A percentile compares a stretch with the other conserved stretches of the same genome.
Evolutionary conservation across 1,284 basidiomycete species (phyloP).

Genomic region (Boletus sp.): DNA sequence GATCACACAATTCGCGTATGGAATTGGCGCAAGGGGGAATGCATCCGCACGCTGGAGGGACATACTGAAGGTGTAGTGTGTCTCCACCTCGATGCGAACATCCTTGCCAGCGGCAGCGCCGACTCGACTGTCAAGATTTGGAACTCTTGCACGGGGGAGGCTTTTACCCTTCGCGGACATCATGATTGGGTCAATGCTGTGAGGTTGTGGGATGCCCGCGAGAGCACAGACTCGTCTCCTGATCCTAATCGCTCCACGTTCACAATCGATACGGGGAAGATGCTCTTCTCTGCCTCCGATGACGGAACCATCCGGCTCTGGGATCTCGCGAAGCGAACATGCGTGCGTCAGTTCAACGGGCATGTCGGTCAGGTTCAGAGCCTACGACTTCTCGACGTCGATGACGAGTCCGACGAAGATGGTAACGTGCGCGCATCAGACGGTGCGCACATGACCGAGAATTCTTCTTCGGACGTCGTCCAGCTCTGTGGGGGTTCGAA

Average conservation of each 20-base stretch:
- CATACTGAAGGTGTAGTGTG: constrained; percentile 93
- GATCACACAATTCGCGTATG: constrained; percentile 94
- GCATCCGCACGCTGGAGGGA: constrained; percentile 82
- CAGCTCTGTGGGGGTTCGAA: constrained; percentile 13
- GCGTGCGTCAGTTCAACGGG: constrained; percentile 81
- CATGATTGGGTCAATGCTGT: constrained; percentile 97
- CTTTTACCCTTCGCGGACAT: constrained; percentile 91
- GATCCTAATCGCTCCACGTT: constrained; percentile 33
- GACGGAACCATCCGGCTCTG: constrained; percentile 93
- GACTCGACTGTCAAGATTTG: constrained; percentile 91
- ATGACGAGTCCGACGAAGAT: constrained; percentile 43
- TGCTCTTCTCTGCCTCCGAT: constrained; percentile 96
- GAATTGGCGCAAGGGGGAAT: constrained; percentile 95
- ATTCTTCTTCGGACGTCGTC: constrained; percentile 15
- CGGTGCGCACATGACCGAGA: constrained; percentile 17
- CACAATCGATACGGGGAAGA: constrained; percentile 77
- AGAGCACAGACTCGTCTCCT: constrained; percentile 38
- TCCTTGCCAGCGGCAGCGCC: constrained; percentile 88
- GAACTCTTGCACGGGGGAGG: constrained; percentile 91
- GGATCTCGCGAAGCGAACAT: constrained; percentile 82
- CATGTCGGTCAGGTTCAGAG: constrained; percentile 96
- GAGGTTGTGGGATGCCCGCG: constrained; percentile 82
- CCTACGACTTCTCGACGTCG: constrained; percentile 72
- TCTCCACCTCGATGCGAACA: constrained; percentile 88
- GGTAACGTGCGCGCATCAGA: constrained; percentile 5